Evolutionary conservation across 2,329 filamentous ascomycete genomes (phyloP).

Genomic region (Fusarium subglutinans): DNA sequence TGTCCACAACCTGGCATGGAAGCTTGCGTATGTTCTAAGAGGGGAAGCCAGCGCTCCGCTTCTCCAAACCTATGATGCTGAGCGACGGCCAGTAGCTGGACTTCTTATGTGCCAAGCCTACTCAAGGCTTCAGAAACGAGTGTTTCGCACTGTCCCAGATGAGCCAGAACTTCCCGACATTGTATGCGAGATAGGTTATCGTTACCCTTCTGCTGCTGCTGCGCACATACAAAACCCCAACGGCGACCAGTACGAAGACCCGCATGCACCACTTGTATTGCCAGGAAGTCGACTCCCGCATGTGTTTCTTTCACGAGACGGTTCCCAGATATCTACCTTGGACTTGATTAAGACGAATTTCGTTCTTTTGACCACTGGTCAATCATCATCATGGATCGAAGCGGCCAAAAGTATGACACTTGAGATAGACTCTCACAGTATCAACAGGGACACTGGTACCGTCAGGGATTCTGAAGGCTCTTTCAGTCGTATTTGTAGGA

Average conservation of each 20-base stretch:
- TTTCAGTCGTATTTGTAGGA: neutral
- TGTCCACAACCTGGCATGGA: neutral
- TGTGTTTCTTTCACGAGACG: neutral
- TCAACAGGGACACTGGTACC: rapidly evolving
- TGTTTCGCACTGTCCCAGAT: neutral
- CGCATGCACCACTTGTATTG: neutral
- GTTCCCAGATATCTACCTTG: neutral
- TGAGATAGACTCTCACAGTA: neutral
- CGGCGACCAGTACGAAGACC: neutral
- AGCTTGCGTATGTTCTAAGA: neutral
- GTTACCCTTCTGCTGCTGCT: neutral
- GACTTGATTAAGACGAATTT: neutral
- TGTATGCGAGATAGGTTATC: neutral
- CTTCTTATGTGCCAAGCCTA: neutral
- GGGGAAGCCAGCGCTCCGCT: rapidly evolving
- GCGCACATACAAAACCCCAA: neutral
- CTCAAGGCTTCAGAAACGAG: neutral
- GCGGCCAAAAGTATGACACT: rapidly evolving
- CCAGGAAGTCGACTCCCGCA: neutral
- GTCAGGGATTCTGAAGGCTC: neutral
- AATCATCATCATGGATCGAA: neutral
- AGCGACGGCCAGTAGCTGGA: neutral
- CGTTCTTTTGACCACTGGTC: neutral
- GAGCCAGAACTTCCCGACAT: neutral
- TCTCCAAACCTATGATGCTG: neutral